Evolutionary conservation across 1,139 yeast genomes (phyloP).

Genomic region (Candida dubliniensis): DNA sequence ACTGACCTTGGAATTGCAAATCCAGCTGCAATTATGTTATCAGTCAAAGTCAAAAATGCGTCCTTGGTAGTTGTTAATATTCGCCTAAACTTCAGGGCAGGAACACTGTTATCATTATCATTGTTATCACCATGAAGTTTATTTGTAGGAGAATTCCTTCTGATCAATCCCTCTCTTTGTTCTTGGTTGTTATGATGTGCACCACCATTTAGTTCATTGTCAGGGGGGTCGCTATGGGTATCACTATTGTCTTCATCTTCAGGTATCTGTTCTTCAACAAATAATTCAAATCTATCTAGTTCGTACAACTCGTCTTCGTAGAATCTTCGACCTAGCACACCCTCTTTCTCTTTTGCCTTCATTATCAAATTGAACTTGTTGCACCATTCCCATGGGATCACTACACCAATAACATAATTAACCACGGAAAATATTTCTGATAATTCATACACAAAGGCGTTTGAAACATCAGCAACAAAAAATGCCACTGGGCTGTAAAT

Average conservation of each 20-base stretch:
- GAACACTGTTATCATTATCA: slow-evolving; percentile 5
- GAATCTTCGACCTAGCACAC: slow-evolving; percentile 76
- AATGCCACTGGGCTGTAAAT: slow-evolving; percentile 69
- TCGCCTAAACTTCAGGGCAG: slow-evolving; percentile 7
- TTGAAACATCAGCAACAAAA: slow-evolving; percentile 76
- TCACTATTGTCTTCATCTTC: slow-evolving; percentile 17
- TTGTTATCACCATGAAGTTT: background rate
- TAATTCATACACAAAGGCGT: slow-evolving; percentile 67
- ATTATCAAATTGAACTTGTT: slow-evolving; percentile 64
- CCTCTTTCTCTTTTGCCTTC: slow-evolving; percentile 69
- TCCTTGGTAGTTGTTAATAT: slow-evolving; percentile 33
- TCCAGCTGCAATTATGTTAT: slow-evolving; percentile 58
- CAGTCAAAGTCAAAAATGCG: slow-evolving; percentile 48
- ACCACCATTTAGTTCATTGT: slow-evolving; percentile 1
- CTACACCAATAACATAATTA: slow-evolving; percentile 70
- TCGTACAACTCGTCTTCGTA: slow-evolving; percentile 66
- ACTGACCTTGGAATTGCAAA: slow-evolving; percentile 59
- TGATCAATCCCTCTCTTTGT: slow-evolving; percentile 1
- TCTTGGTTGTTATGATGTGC: background rate
- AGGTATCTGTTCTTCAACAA: slow-evolving; percentile 35
- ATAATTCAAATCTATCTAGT: slow-evolving; percentile 43
- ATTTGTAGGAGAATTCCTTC: background rate
- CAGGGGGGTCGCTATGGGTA: background rate
- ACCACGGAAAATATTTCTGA: slow-evolving; percentile 74
- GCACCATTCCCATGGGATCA: slow-evolving; percentile 88